Percentiles rank a stretch among this genome's conserved stretches.
These are phyloP conservation scores for Medakamo hakoo DNA, from an alignment of 139 green algal species.

Conservation along the genomic window DNA sequence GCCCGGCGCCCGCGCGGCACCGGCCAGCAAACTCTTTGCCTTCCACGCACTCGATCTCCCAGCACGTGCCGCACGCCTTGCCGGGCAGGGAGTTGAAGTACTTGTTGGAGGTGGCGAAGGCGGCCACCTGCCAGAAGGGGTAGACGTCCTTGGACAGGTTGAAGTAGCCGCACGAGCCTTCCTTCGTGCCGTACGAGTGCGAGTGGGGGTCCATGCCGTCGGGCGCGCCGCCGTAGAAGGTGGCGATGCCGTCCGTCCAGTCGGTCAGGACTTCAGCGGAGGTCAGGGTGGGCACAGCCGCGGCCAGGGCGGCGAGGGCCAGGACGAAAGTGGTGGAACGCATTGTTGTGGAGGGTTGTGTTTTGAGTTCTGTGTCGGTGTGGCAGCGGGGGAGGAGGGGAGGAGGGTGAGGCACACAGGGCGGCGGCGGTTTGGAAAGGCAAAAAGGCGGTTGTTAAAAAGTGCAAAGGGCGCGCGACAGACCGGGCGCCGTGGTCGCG, in stretches of 20 bases:
- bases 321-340: background rate
- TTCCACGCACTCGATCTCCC: background rate
- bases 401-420: too few species aligned
- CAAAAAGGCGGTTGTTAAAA: too few species aligned
- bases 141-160: constrained; percentile 3
- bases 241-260: background rate
- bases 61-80: constrained; percentile 7
- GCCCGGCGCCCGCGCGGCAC: background rate
- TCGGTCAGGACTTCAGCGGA: background rate
- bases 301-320: background rate
- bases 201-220: constrained; percentile 15
- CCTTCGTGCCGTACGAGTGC: constrained; percentile 10
- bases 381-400: background rate
- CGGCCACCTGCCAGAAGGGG: constrained; percentile 17
- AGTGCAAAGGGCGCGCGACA: too few species aligned
- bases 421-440: too few species aligned
- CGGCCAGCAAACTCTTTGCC: background rate
- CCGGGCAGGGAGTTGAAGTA: constrained; percentile 11
- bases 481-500: too few species aligned
- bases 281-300: background rate
- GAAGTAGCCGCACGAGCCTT: constrained; percentile 13
- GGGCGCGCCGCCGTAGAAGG: constrained; percentile 1
- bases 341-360: background rate
- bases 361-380: too few species aligned
- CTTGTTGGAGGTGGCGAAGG: constrained; percentile 2